Evolutionary conservation across 2,329 filamentous ascomycete species (phyloP).

Genomic region (Alternaria infectoria): DNA sequence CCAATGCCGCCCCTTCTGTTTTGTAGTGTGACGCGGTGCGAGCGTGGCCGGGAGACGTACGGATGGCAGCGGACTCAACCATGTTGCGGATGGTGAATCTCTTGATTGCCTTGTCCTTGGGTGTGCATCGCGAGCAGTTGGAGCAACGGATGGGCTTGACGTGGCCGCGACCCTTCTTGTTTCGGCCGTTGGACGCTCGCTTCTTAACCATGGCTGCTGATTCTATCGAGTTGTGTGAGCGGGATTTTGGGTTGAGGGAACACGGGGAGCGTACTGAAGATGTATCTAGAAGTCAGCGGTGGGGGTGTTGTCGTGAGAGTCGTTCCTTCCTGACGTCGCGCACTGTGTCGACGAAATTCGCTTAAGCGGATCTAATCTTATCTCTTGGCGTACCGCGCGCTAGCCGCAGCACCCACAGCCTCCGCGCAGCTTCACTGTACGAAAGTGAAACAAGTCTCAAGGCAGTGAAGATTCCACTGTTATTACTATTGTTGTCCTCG

Average conservation of each 20-base stretch:
- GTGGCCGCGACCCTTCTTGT: slow-evolving; percentile 99
- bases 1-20: slow-evolving; percentile 8
- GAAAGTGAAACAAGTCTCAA: neutral
- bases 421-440: neutral
- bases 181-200: slow-evolving; percentile 85
- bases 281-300: slow-evolving; percentile 47
- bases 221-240: slow-evolving; percentile 44
- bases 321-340: slow-evolving; percentile 28
- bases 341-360: slow-evolving; percentile 29
- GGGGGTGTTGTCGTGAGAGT: slow-evolving; percentile 41
- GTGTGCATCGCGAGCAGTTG: slow-evolving; percentile 82
- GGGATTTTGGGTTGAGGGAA: neutral
- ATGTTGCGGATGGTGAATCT: slow-evolving; percentile 99
- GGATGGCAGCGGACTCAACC: slow-evolving; percentile 99
- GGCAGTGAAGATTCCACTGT: neutral
- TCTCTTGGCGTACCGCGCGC: slow-evolving; percentile 31
- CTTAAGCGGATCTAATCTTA: slow-evolving; percentile 40
- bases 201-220: slow-evolving; percentile 75
- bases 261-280: slow-evolving; percentile 42
- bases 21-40: slow-evolving; percentile 2
- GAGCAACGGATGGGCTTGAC: slow-evolving; percentile 98
- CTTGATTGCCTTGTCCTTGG: slow-evolving; percentile 99
- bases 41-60: slow-evolving; percentile 66
- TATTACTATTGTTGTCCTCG: neutral
- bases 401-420: neutral